Evolutionary conservation across 495 filamentous ascomycete species (phyloP).

Genomic region (Cladorrhinum samala): DNA sequence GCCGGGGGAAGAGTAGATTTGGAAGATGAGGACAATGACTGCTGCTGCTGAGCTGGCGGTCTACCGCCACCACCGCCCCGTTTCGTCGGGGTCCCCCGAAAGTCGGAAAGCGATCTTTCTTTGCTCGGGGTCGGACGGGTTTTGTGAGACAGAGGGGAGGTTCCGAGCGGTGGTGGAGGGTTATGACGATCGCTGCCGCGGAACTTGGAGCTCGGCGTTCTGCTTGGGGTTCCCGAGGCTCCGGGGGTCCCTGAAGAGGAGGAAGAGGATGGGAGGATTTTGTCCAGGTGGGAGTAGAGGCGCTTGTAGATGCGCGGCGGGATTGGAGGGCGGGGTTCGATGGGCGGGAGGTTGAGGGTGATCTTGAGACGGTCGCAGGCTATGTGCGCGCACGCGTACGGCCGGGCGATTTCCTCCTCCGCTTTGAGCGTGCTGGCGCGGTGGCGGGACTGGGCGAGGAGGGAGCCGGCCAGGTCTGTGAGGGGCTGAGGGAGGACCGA

Average conservation of each 20-base stretch:
- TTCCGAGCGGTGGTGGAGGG: conserved; percentile 6
- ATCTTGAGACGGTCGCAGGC: conserved; percentile 85
- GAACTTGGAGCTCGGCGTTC: conserved; percentile 32
- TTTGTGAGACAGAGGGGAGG: conserved; percentile 15
- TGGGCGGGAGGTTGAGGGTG: conserved; percentile 73
- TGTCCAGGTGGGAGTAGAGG: conserved; percentile 74
- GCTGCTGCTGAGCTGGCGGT: neutral
- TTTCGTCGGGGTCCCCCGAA: conserved; percentile 17
- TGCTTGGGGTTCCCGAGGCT: conserved; percentile 6
- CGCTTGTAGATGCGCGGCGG: conserved; percentile 78
- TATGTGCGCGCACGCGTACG: conserved; percentile 85
- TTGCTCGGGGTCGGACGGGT: conserved; percentile 22
- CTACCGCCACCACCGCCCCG: too few relatives aligned
- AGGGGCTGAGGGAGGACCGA: conserved; percentile 68
- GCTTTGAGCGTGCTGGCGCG: conserved; percentile 72
- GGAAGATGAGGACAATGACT: too few relatives aligned
- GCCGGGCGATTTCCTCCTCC: conserved; percentile 81
- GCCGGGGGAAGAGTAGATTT: too few relatives aligned
- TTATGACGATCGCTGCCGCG: conserved; percentile 18
- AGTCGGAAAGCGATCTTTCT: conserved; percentile 33
- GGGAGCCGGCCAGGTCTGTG: conserved; percentile 65
- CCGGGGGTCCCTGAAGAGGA: conserved; percentile 23
- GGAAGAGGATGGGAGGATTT: conserved; percentile 49
- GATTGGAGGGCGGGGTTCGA: conserved; percentile 75
- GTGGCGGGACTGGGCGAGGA: conserved; percentile 81